A percentile compares a stretch with the other conserved stretches of the same genome.
phyloP scores from a whole-genome alignment of 176 grass and related monocot species.

The Bonia amplexicaulis region DNA sequence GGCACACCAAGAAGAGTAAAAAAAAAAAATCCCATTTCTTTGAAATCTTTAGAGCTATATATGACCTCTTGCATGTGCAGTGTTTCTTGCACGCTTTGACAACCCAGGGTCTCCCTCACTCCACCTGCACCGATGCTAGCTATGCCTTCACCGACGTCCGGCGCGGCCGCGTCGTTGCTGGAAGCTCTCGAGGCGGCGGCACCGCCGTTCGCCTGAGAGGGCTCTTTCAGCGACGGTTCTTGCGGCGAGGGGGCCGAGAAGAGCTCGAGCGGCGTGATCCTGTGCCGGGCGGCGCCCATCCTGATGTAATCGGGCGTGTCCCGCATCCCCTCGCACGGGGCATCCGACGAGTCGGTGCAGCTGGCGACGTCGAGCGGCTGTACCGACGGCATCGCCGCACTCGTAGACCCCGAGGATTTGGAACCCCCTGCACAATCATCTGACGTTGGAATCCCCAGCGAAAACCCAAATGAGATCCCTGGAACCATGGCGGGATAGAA shows the following conservation, averaged over 20 bases:
- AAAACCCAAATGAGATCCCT: background rate
- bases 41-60: background rate
- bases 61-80: conserved; percentile 3
- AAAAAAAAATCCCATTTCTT: background rate
- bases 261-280: conserved; percentile 61
- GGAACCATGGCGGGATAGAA: background rate
- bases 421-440: background rate
- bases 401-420: background rate
- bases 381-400: background rate
- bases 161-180: background rate
- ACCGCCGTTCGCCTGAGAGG: background rate
- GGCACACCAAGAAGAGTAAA: background rate
- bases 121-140: conserved; percentile 10
- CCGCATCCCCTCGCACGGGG: conserved; percentile 31
- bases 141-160: background rate
- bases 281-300: conserved; percentile 29
- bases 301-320: conserved; percentile 85
- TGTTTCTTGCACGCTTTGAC: background rate
- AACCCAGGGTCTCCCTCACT: background rate
- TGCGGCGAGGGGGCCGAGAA: conserved; percentile 37
- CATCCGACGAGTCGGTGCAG: background rate
- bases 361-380: background rate
- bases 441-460: background rate
- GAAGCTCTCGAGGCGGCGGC: background rate
- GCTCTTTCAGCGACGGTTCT: background rate